phyloP scores from a whole-genome alignment of 768 basidiomycete genomes.

The Amanita subjunquillea region DNA sequence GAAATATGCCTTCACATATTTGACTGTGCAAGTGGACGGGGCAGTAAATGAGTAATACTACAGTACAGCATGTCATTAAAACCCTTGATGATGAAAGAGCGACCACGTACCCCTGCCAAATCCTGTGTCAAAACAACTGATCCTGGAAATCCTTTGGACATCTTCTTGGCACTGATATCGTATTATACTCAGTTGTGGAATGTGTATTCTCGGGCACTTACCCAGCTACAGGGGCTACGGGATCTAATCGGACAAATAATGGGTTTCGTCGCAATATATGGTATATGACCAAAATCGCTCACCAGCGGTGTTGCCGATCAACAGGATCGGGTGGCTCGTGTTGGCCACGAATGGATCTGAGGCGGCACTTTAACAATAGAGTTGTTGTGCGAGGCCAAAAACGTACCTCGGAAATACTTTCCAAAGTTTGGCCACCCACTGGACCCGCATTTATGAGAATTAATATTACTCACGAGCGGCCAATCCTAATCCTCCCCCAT shows the following conservation, averaged over 20 bases:
- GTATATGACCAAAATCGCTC: neutral
- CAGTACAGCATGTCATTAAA: neutral
- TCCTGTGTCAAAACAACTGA: constrained; percentile 11
- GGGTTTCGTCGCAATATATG: neutral
- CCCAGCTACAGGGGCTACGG: neutral
- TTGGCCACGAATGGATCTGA: constrained; percentile 18
- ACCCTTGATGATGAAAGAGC: neutral
- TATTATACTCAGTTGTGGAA: too few species aligned
- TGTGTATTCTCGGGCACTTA: neutral
- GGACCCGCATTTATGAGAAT: too few species aligned
- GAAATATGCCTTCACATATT: constrained; percentile 23
- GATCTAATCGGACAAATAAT: neutral
- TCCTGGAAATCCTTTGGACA: constrained; percentile 8
- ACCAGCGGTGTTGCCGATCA: constrained; percentile 16
- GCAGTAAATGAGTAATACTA: constrained; percentile 24
- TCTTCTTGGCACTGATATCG: constrained; percentile 8
- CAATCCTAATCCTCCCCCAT: constrained; percentile 17
- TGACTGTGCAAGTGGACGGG: constrained; percentile 22
- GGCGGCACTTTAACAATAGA: neutral
- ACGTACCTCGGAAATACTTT: neutral
- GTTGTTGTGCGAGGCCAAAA: neutral
- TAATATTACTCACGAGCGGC: constrained; percentile 22
- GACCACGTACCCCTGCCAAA: constrained; percentile 13
- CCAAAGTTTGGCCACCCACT: neutral
- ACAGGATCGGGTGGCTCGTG: constrained; percentile 21